Evolutionary conservation across 495 filamentous ascomycete genomes (phyloP), one percentile per base, ranked within the genome.

Genomic region (Neohortaea acidophila): DNA sequence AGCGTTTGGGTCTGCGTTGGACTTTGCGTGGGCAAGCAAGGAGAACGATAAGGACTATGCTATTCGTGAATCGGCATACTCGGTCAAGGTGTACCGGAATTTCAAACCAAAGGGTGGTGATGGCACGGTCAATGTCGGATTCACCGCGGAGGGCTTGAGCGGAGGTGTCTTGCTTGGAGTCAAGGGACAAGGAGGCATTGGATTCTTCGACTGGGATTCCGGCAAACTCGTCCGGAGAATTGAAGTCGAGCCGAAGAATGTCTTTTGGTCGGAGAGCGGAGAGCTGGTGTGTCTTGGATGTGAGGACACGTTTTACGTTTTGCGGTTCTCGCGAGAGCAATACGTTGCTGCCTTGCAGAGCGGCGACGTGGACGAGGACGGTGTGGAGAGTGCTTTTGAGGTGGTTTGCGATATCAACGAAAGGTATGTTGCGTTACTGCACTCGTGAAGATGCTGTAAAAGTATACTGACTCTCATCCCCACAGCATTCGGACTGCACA

Each of bases 1-100:
- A 65, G 84, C 84, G 6, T 99, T 96, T 52, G 89, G 89, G 4
- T 80, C 81, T 23, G 89, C 85, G 9, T 64, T 94, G 24, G 89
- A 99, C 58, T 99, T 99, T 55, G 84, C 81, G 11, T 99, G 89
- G 89, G 91, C 82, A 2, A 81, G 82, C 14, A 94, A 94, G 59
- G 91, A 94, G 31, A 92, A 96, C 63, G 92, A 84, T 57, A 96
- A 94, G 57, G 91, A 99, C 52, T 96, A 89, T 48, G 89, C 89
- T 27, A 96, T 99, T 49, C 75, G 89, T 13, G 89, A 96, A 58
- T 94, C 84, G 8, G 57, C 79, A 4, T 89, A 83, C 17, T 93
- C 81, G 54, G 83, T 99, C 51, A 93, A 92, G 65, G 76, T 94
- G 20, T 96, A 84, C 68, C 84, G 84, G 58, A 96, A 96, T 57